Percentiles rank a stretch among this genome's conserved stretches.
Conservation (phyloP, 139 green algal species). For the Chlamydomonas sp. region DNA sequence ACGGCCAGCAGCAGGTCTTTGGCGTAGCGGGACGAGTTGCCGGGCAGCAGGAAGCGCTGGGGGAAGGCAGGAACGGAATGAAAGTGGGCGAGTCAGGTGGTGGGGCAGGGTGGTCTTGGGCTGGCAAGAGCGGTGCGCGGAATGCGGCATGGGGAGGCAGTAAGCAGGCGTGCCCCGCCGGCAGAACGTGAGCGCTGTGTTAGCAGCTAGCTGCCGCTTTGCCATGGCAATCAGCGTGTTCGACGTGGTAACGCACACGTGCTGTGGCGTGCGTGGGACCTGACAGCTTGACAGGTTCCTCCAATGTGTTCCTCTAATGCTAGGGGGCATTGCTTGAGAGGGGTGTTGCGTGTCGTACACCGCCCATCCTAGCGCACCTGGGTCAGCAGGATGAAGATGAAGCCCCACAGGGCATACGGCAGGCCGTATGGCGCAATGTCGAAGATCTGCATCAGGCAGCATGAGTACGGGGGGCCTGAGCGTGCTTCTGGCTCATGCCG, state of each 20-base stretch:
- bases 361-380: not conserved
- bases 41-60: conserved; percentile 21
- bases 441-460: conserved; percentile 46
- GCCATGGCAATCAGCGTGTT: not conserved
- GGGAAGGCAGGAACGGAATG: not conserved
- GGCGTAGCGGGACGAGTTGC: conserved; percentile 23
- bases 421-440: conserved; percentile 64
- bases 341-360: not conserved
- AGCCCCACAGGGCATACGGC: conserved; percentile 37
- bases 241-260: not conserved
- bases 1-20: conserved; percentile 59
- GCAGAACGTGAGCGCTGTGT: not conserved
- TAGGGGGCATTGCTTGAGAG: not conserved
- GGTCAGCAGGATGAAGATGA: not conserved
- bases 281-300: not conserved
- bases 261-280: not conserved
- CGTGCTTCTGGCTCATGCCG: too few species aligned
- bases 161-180: too few species aligned
- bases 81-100: not conserved
- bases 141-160: not conserved
- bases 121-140: not conserved
- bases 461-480: too few species aligned
- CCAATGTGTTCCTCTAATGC: not conserved
- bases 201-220: not conserved
- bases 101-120: not conserved